Conservation (phyloP, 192 early-diverging fungal species). For the Coemansia aciculifera region DNA sequence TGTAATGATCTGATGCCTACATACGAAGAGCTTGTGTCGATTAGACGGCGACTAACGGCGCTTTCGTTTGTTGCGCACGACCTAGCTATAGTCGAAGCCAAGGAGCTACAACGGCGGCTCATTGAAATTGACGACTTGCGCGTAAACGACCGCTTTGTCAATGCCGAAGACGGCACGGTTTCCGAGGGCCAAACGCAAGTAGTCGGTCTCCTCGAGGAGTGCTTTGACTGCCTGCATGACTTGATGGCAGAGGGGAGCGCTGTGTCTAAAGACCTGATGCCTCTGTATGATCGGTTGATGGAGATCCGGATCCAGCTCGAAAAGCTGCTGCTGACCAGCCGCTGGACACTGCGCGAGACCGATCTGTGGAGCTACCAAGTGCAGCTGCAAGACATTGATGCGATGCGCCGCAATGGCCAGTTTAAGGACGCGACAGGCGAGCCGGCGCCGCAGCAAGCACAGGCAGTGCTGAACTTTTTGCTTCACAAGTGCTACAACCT, state of each 20-base stretch:
- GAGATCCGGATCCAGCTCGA: constrained; percentile 78
- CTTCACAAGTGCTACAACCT: constrained; percentile 83
- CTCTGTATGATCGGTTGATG: constrained; percentile 61
- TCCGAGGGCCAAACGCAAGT: constrained; percentile 85
- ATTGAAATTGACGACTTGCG: constrained; percentile 76
- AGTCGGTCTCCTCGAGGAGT: constrained; percentile 75
- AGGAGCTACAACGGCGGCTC: constrained; percentile 69
- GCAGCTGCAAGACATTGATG: constrained; percentile 80
- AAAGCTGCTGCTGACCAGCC: constrained; percentile 68
- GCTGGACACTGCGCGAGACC: constrained; percentile 78
- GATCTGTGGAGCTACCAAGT: constrained; percentile 76
- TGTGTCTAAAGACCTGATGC: constrained; percentile 63
- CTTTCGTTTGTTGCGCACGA: constrained; percentile 44
- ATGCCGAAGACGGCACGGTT: constrained; percentile 61
- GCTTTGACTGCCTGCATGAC: constrained; percentile 82
- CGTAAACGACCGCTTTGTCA: constrained; percentile 79
- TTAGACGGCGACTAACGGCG: constrained; percentile 62
- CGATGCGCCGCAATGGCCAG: constrained; percentile 80
- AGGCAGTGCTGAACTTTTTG: constrained; percentile 74
- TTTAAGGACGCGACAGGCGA: constrained; percentile 71
- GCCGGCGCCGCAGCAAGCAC: constrained; percentile 63
- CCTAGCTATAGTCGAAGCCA: constrained; percentile 24
- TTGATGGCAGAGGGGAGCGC: constrained; percentile 67
- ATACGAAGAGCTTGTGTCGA: constrained; percentile 68
- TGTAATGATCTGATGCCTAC: constrained; percentile 71